Base-by-base conservation (phyloP, 2,329 filamentous ascomycete species). In the Proliferodiscus dingleyae region DNA sequence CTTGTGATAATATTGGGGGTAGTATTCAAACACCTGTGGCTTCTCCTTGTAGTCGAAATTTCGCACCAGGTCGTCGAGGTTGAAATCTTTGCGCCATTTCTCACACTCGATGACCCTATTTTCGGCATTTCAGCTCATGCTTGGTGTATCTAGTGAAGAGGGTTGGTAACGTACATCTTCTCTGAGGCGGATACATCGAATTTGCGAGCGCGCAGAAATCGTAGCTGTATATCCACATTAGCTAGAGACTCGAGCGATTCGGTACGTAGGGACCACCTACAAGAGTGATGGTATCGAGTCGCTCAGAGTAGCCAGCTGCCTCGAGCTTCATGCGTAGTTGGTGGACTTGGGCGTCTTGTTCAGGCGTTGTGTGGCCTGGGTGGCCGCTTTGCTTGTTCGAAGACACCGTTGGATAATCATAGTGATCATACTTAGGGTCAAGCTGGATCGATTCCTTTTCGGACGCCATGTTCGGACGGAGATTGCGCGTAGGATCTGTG, bases 1-100 rank as follows among this genome's bases (percentile, higher is more conserved):
- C 75, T 96, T 96, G 80, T 98, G 93, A 74, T 98, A 98, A 75
- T 93, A 98, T 72, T 98, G 93, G 38, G 89, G 89, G 72, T 98
- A 98, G 76, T 87, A 95, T 70, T 91, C 74, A 69, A 87, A 87
- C 48, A 98, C 79, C 64, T 91, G 67, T 45, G 78, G 66, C 69
- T 91, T 93, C 77, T 96, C 90, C 53, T 77, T 76, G 73, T 95
- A 96, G 49, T 93, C 82, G 75, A 94, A 95, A 58, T 72, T 84
- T 53, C 80, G 81, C 44, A 91, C 80, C 29, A 88, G 77, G 54
- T 90, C 77, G 69, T 96, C 88, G 24, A 95, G 86, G 53, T 86
- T 81, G 62, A 86, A 93, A 46, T 90, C 81, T 67, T 85, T 83
- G 67, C 93, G 82, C 93, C 93, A 98, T 65, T 86, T 83, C 73